Evolutionary conservation across 345 rosid genomes (phyloP), one percentile per base, ranked within the genome.

Genomic region (Turnera subulata): DNA sequence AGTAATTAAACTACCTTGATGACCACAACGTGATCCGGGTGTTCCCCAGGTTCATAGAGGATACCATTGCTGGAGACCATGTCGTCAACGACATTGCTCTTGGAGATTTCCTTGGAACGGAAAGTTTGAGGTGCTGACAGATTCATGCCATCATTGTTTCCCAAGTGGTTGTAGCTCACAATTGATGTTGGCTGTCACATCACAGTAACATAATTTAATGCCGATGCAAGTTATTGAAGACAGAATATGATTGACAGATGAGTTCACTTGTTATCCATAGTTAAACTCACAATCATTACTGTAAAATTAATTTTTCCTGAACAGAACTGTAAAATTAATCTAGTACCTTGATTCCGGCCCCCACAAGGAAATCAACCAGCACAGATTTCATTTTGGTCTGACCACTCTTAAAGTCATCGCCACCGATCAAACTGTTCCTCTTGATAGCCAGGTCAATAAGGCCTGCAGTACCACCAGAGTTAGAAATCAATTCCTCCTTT

Each of bases 341-440:
- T 0, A 6, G 4, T 70, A 89, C 98, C 84, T 93, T 93, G 72
- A 93, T 93, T 48, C 99, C 99, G 15, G 99, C 99, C 4, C 97
- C 96, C 20, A 93, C 97, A 65, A 89, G 94, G 73, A 93, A 93
- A 80, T 93, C 96, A 17, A 93, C 97, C 29, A 87, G 76, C 2
- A 87, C 94, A 13, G 97, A 93, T 60, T 89, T 89, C 92, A 93
- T 93, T 84, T 93, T 93, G 67, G 99, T 93, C 78, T 93, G 99
- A 58, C 99, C 99, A 74, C 97, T 93, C 80, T 93, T 93, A 78
- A 93, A 93, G 78, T 93, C 97, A 68, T 93, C 97, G 48, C 97
- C 99, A 53, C 99, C 99, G 24, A 93, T 93, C 73, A 93, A 76
- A 55, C 87, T 67, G 81, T 87, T 87, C 68, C 80, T 81, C 77